Conservation (phyloP, 2,329 filamentous ascomycete genomes). For the Elsinoe perseae region DNA sequence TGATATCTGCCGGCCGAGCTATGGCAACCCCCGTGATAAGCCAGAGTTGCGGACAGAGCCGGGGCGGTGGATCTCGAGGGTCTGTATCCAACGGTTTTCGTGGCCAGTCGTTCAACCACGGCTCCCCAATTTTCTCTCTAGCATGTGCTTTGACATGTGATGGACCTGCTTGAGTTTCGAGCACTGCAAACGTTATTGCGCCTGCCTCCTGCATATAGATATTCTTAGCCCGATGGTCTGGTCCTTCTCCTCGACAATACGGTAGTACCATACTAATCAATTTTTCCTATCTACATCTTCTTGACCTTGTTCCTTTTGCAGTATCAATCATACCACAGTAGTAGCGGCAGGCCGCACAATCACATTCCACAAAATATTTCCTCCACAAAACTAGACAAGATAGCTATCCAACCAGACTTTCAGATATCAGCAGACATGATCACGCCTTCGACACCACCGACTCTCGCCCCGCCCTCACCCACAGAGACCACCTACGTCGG, state of each 20-base stretch:
- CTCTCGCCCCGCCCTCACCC: slow-evolving; percentile 8
- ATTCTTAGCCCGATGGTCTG: slow-evolving; percentile 4
- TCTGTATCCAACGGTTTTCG: slow-evolving; percentile 6
- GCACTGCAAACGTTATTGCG: slow-evolving; percentile 1
- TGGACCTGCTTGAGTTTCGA: background rate
- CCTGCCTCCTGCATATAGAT: slow-evolving; percentile 9
- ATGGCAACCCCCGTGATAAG: slow-evolving; percentile 4
- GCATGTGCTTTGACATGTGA: slow-evolving; percentile 11
- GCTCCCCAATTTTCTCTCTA: background rate
- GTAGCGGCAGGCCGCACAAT: slow-evolving; percentile 13
- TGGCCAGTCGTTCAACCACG: slow-evolving; percentile 8
- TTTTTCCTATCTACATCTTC: slow-evolving; percentile 7
- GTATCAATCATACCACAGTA: background rate
- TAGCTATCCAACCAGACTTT: background rate
- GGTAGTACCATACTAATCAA: background rate
- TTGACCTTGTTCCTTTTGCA: background rate
- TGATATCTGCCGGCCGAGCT: slow-evolving; percentile 8
- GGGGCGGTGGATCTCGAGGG: background rate
- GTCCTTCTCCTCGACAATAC: background rate
- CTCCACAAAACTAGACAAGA: background rate
- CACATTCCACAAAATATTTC: background rate
- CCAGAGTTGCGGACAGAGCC: background rate
- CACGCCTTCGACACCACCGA: slow-evolving; percentile 8
- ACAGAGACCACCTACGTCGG: slow-evolving; percentile 10
- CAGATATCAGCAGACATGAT: slow-evolving; percentile 1